phyloP scores from a whole-genome alignment of 1,284 basidiomycete species.

The Marasmius oreades region DNA sequence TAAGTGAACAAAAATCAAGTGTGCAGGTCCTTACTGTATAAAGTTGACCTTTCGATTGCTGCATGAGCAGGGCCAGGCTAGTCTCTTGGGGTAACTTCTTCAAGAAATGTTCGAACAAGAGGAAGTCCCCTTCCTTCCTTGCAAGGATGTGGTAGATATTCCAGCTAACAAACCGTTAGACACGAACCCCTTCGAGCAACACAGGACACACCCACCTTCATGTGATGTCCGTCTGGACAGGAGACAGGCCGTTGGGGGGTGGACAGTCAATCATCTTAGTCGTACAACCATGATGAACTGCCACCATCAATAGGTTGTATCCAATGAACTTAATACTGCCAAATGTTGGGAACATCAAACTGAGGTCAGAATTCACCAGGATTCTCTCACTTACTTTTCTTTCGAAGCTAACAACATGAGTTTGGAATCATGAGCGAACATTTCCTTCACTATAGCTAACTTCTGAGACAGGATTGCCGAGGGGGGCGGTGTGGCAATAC shows the following conservation, averaged over 20 bases:
- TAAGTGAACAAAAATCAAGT: background rate
- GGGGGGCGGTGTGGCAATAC: conserved; percentile 31
- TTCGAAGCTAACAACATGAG: conserved; percentile 38
- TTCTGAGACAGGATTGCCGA: conserved; percentile 35
- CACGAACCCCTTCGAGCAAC: too few species aligned
- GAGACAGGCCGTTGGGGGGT: conserved; percentile 28
- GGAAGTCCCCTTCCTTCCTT: conserved; percentile 18
- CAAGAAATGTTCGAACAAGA: conserved; percentile 40
- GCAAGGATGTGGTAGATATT: conserved; percentile 54
- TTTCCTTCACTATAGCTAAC: conserved; percentile 35
- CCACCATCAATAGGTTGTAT: conserved; percentile 40
- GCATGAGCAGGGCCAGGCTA: conserved; percentile 36
- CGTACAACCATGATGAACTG: conserved; percentile 27
- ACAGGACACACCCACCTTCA: too few species aligned
- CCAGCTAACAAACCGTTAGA: conserved; percentile 32
- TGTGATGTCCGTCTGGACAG: too few species aligned
- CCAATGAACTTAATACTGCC: conserved; percentile 43
- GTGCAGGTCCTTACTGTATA: conserved; percentile 41
- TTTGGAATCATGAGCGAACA: conserved; percentile 38
- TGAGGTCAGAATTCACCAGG: background rate
- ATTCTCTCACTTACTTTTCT: conserved; percentile 31
- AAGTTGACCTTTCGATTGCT: conserved; percentile 38
- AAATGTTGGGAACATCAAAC: background rate
- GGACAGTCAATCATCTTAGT: conserved; percentile 46
- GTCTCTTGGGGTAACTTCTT: conserved; percentile 46